These are phyloP conservation scores for Hanseniaspora lachancei DNA, from an alignment of 805 yeast genomes.

Conservation along the genomic window DNA sequence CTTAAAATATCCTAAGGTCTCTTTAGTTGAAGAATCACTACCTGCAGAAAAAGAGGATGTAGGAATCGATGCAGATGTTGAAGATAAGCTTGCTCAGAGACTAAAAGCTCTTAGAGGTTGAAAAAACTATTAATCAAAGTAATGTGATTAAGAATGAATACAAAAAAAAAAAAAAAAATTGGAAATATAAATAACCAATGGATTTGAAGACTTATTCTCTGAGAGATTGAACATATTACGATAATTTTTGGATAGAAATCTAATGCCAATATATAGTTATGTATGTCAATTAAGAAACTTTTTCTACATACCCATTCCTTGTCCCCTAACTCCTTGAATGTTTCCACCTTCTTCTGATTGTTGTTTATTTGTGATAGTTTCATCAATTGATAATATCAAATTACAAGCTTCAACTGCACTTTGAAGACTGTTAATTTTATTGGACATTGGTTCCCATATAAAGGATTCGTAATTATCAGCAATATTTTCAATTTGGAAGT, in stretches of 20 bases:
- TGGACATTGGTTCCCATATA: slow-evolving; percentile 97
- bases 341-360: slow-evolving; percentile 28
- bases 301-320: slow-evolving; percentile 46
- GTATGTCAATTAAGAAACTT: slow-evolving; percentile 5
- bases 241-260: too few species aligned
- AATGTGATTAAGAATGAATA: too few species aligned
- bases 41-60: slow-evolving; percentile 54
- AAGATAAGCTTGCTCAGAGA: slow-evolving; percentile 77
- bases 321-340: slow-evolving; percentile 44
- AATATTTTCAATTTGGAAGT: slow-evolving; percentile 69
- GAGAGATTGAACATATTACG: too few species aligned
- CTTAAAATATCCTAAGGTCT: slow-evolving; percentile 42
- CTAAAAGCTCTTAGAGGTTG: slow-evolving; percentile 64
- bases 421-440: slow-evolving; percentile 82
- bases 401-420: slow-evolving; percentile 97
- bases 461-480: slow-evolving; percentile 74
- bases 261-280: not conserved
- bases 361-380: slow-evolving; percentile 66
- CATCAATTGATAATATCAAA: slow-evolving; percentile 86
- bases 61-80: slow-evolving; percentile 52
- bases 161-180: too few species aligned
- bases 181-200: too few species aligned
- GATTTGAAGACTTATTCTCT: too few species aligned
- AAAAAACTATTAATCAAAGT: not conserved
- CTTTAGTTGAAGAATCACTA: slow-evolving; percentile 95